Percentiles rank a stretch among this genome's conserved stretches.
phyloP scores from a whole-genome alignment of 2,329 filamentous ascomycete genomes.

The Curvularia lunata region DNA sequence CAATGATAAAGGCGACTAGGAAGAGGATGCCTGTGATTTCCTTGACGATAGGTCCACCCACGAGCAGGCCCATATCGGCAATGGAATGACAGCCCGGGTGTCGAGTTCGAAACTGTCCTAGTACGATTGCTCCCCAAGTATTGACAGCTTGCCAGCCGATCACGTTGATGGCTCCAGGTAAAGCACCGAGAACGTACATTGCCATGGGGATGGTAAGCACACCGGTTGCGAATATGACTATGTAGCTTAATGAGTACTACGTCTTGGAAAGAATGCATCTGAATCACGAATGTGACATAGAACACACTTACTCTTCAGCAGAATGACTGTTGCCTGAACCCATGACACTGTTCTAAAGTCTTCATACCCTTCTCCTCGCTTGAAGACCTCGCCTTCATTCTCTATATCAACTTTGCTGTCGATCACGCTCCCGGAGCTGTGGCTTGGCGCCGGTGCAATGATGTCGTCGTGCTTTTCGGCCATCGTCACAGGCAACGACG shows the following conservation, averaged over 20 bases:
- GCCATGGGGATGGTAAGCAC: conserved; percentile 58
- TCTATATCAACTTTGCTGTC: conserved; percentile 33
- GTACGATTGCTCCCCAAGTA: conserved; percentile 57
- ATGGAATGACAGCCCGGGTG: conserved; percentile 61
- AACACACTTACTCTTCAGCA: conserved; percentile 54
- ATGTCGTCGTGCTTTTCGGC: conserved; percentile 35
- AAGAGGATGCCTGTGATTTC: conserved; percentile 63
- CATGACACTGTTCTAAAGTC: conserved; percentile 62
- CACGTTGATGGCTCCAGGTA: conserved; percentile 57
- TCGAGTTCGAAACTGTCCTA: conserved; percentile 59
- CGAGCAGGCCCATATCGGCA: conserved; percentile 64
- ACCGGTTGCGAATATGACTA: conserved; percentile 58
- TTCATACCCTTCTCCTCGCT: conserved; percentile 54
- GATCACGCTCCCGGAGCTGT: conserved; percentile 26
- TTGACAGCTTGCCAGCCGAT: conserved; percentile 58
- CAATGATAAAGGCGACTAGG: conserved; percentile 64
- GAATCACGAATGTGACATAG: neutral
- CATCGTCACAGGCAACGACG: conserved; percentile 20
- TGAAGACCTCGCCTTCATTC: conserved; percentile 58
- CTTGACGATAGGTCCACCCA: conserved; percentile 60
- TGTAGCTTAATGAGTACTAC: neutral
- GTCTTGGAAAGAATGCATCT: neutral
- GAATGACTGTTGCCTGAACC: conserved; percentile 60
- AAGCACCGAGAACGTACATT: conserved; percentile 56
- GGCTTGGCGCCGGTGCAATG: conserved; percentile 32